Conservation (phyloP, 164 flowering plant genomes). For the Sextonia rubra region DNA sequence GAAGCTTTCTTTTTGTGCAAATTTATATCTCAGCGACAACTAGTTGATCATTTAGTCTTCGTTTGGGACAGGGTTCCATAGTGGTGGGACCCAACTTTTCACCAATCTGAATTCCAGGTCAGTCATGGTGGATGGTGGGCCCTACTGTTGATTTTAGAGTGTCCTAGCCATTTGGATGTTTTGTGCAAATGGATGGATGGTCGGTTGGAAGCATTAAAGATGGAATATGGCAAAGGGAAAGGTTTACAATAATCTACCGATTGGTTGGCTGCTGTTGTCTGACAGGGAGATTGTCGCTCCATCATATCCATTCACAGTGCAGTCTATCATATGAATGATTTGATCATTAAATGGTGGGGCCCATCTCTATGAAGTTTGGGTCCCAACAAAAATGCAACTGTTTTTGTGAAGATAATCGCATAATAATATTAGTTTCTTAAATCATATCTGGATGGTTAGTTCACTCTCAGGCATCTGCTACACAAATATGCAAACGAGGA, state of each 20-base stretch:
- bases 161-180: not conserved
- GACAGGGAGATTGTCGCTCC: not conserved
- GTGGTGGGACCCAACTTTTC: not conserved
- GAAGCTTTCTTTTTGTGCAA: conserved; percentile 1
- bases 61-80: not conserved
- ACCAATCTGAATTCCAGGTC: not conserved
- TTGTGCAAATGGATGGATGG: not conserved
- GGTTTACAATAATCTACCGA: no score
- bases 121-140: not conserved
- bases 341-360: not conserved
- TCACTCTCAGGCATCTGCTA: conserved; percentile 57
- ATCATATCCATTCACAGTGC: not conserved
- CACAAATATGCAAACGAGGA: conserved; percentile 91
- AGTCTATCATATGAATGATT: not conserved
- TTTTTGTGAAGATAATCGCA: not conserved
- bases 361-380: not conserved
- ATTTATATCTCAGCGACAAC: not conserved
- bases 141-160: not conserved
- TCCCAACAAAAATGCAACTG: not conserved
- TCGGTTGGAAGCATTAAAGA: no score
- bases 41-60: not conserved
- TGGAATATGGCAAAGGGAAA: no score
- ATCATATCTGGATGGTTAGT: not conserved
- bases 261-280: not conserved
- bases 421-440: no score